Evolutionary conservation across 1,139 yeast genomes (phyloP), one percentile per base, ranked within the genome.

Genomic region (Kluyveromyces marxianus): DNA sequence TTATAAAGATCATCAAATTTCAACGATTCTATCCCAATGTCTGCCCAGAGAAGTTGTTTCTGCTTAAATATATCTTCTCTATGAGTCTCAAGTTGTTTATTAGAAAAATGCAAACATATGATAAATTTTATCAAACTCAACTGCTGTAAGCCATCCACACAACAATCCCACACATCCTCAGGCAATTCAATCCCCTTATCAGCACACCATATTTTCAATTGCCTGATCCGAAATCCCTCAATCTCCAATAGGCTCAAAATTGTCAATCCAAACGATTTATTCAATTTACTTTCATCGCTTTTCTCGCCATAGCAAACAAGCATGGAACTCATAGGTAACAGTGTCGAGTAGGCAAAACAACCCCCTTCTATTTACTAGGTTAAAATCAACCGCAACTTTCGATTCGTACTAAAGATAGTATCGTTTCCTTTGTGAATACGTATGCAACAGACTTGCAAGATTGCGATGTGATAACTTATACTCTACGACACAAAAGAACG

Each of bases 11-110:
- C 46, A 31, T 51, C 50, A 26, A 50, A 44, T n/a, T 41, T 43
- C 42, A 49, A 48, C 7, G 45, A 39, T 21, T 42, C 42, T 24
- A 42, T 21, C 4, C 29, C 32, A 24, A 54, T 35, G 35, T 54
- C 54, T 4, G 47, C 53, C 32, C 47, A 46, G 28, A 53, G 52
- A 7, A 55, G 42, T 4, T 57, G 51, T 4, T 52, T 50, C 25
- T 57, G 54, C 25, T 47, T 46, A 34, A 45, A 45, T 26, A 55
- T 38, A 10, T 43, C 40, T 6, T 41, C 49, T 7, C 34, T 37
- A 28, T 46, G 43, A 7, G 46, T 45, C 39, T 44, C 48, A 49
- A 54, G 51, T 38, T 56, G 59, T 34, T 50, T 45, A n/a, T 47
- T 45, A 8, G 57, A 53, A 7, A 52, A 37, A 35, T 45, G 45